Evolutionary conservation across 306 rosid species (phyloP).

Genomic region (Psophocarpus tetragonolobus): DNA sequence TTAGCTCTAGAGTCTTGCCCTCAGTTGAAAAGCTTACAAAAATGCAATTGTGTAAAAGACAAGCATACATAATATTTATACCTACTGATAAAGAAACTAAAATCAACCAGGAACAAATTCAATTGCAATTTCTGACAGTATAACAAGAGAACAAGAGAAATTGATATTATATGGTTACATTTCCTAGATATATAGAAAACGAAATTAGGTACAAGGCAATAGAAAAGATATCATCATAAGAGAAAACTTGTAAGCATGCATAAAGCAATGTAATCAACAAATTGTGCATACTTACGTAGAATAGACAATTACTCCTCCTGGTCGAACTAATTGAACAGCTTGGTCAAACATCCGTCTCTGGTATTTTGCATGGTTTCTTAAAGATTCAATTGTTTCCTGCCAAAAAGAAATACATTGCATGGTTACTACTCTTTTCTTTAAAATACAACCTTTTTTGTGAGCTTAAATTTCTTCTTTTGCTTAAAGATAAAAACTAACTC

Average conservation of each 20-base stretch:
- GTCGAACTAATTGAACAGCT: conserved; percentile 84
- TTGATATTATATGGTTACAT: not conserved
- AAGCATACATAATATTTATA: not conserved
- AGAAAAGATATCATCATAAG: too few relatives aligned
- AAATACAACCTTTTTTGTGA: not conserved
- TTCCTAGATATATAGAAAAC: not conserved
- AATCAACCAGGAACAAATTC: not conserved
- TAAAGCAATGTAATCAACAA: conserved; percentile 22
- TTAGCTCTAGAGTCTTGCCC: too few relatives aligned
- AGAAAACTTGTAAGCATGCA: conserved; percentile 9
- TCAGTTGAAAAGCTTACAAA: too few relatives aligned
- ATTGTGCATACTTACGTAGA: conserved; percentile 75
- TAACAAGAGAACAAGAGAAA: not conserved
- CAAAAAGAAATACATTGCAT: conserved; percentile 31
- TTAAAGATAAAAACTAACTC: not conserved
- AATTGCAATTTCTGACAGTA: conserved; percentile 3
- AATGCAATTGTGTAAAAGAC: conserved; percentile 8
- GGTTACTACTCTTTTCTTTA: not conserved
- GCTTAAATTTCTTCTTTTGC: not conserved
- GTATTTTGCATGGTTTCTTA: conserved; percentile 75
- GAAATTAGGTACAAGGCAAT: not conserved
- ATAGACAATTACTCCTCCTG: conserved; percentile 86
- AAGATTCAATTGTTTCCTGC: conserved; percentile 79
- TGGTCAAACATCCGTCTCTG: conserved; percentile 94
- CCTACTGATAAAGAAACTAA: not conserved